Base-by-base conservation (phyloP, 2,329 filamentous ascomycete species). In the Cladobotryum protrusum region DNA sequence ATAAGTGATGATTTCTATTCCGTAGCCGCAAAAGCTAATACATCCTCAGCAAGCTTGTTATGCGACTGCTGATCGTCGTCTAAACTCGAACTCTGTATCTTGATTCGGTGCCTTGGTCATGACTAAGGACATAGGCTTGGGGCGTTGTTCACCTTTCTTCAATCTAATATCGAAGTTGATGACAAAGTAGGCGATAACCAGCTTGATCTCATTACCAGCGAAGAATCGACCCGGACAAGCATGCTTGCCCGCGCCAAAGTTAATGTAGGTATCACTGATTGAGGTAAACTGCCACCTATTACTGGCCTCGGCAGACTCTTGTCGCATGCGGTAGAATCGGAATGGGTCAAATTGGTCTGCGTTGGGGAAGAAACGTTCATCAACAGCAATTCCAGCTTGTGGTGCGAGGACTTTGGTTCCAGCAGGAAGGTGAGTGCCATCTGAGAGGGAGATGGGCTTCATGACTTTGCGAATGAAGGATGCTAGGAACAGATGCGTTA, bases 171-270 rank as follows among this genome's bases (percentile, higher is more conserved):
- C 72, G 50, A 72, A 75, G 52, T 67, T 63, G 43, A 73, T 60
- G n/a, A 75, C 56, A 35, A 72, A 63, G 51, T 68, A 67, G 0
- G 68, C 65, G 45, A 75, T 53, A 42, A 72, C 59, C 54, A 74
- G 63, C 63, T 76, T 75, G 54, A 75, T 69, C 57, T 70, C 69
- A 54, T 72, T 71, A 20, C 65, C 60, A 13, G 72, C 73, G 54
- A 76, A 74, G 62, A 75, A 76, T 11, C 74, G 65, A 2, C 74
- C 74, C 0, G 74, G 74, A 43, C 74, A 76, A 3, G 74, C 71
- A 53, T 75, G 71, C 53, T 69, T 70, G 35, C 73, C 74, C 4
- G 71, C 69, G 3, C 73, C 73, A 52, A 76, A 76, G 54, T 73
- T 72, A 56, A 73, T 65, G 52, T 73, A 71, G 24, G 63, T 67